Base-by-base conservation (phyloP, 2,329 filamentous ascomycete genomes). In the Bipolaris cookei region DNA sequence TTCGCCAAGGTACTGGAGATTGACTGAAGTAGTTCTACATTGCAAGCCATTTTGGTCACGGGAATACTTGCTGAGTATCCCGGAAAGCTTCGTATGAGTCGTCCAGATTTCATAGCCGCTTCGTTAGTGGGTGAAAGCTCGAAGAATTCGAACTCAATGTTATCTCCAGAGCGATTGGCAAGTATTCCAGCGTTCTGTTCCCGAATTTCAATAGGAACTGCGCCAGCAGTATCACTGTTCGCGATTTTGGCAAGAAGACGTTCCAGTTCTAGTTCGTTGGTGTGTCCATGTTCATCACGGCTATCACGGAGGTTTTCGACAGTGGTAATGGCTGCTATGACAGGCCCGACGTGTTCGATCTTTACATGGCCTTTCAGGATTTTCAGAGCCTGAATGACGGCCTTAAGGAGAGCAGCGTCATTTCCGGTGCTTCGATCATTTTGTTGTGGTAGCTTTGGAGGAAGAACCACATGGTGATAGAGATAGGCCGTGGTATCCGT, bases 171-270 rank as follows among this genome's bases (percentile, higher is more conserved):
- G 25, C 51, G 72, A 2, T 74, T 73, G 21, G 83, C 62, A 1
- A 84, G 54, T 0, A 84, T 51, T 0, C 74, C 80, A 1, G 81
- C 78, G 63, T 84, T 85, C 56, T 84, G 82, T 1, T 65, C 70
- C 20, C 68, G 69, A 34, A 83, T 70, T 46, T 82, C 72, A 4
- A 83, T 62, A 0, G 77, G 74, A 4, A 82, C 47, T 3, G 45
- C 20, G 0, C 38, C 61, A 7, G 10, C 25, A 20, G 35, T 54
- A 1, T 14, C 20, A 69, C 65, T 38, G 0, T 20, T 8, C 1
- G 39, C 28, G 10, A 63, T 61, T 67, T 70, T 72, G 48, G 49
- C 21, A 14, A 69, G 47, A 4, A 64, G 6, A 0, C 25, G 23
- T 11, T 21, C 44, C 8, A 72, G 18, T 39, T 62, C 20, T 3